A percentile compares a stretch with the other conserved stretches of the same genome.
These are phyloP conservation scores for Kluyveromyces sp. DNA, from an alignment of 1,139 yeast species.

Conservation along the genomic window DNA sequence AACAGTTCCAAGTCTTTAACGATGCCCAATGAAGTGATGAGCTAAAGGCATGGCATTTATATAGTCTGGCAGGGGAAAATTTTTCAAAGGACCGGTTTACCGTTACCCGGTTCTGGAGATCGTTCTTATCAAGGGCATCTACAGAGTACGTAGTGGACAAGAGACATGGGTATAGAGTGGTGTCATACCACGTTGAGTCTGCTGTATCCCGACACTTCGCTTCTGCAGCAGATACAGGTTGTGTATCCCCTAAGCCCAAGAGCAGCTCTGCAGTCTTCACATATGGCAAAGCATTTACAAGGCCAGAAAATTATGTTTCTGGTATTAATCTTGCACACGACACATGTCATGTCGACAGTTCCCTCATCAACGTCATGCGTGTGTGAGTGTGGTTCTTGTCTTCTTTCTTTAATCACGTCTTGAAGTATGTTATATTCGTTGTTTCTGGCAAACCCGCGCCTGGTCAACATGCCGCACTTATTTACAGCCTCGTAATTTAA, in stretches of 20 bases:
- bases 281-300: conserved; percentile 79
- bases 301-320: conserved; percentile 89
- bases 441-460: conserved; percentile 29
- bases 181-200: conserved; percentile 34
- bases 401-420: conserved; percentile 20
- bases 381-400: neutral
- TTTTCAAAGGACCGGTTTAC: neutral
- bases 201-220: conserved; percentile 55
- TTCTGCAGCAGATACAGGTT: conserved; percentile 81
- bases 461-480: conserved; percentile 27
- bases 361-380: conserved; percentile 16
- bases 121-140: neutral
- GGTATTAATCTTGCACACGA: conserved; percentile 69
- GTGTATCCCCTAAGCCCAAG: conserved; percentile 67
- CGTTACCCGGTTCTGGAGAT: neutral
- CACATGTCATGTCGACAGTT: conserved; percentile 43
- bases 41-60: neutral
- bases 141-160: neutral
- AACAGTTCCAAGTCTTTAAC: no score
- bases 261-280: conserved; percentile 77
- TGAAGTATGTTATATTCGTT: conserved; percentile 27
- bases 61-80: neutral
- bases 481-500: conserved; percentile 20
- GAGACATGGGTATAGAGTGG: neutral
- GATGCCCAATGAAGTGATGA: no score